These are phyloP conservation scores for Xylaria sp. DNA, from an alignment of 495 filamentous ascomycete genomes.

Conservation along the genomic window DNA sequence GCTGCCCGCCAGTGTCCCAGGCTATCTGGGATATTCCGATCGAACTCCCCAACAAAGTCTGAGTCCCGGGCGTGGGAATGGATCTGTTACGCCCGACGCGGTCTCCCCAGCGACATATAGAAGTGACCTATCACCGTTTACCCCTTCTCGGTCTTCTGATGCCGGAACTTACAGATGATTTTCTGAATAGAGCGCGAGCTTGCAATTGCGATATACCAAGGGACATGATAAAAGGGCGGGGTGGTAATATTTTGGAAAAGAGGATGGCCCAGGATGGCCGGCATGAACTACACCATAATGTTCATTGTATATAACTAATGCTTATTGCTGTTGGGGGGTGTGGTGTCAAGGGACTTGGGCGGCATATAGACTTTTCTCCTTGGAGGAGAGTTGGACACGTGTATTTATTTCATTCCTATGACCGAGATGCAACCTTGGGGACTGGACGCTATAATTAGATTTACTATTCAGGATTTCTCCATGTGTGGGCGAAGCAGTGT, in stretches of 20 bases:
- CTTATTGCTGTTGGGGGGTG: neutral
- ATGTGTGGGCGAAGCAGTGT: neutral
- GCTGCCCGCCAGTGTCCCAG: conserved; percentile 29
- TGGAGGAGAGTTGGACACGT: neutral
- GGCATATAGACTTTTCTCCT: neutral
- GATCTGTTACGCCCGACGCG: neutral
- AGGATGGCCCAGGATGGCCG: neutral
- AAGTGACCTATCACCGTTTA: conserved; percentile 10
- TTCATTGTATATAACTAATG: conserved; percentile 18
- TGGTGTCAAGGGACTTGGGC: neutral
- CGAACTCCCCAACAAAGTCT: neutral
- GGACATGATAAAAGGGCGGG: neutral
- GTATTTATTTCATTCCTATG: neutral
- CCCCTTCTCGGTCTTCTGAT: conserved; percentile 10
- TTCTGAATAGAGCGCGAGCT: neutral
- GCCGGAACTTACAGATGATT: conserved; percentile 7
- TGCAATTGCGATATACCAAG: neutral
- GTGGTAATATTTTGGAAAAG: neutral
- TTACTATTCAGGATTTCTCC: neutral
- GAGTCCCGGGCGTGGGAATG: neutral
- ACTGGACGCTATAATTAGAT: conserved; percentile 8
- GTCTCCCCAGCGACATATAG: conserved; percentile 9
- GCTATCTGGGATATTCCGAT: conserved; percentile 10
- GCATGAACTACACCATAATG: neutral
- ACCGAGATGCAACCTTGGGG: neutral